Evolutionary conservation across 169 alveolate species (phyloP), one percentile per base, ranked within the genome.

Genomic region (Besnoitia besnoiti): DNA sequence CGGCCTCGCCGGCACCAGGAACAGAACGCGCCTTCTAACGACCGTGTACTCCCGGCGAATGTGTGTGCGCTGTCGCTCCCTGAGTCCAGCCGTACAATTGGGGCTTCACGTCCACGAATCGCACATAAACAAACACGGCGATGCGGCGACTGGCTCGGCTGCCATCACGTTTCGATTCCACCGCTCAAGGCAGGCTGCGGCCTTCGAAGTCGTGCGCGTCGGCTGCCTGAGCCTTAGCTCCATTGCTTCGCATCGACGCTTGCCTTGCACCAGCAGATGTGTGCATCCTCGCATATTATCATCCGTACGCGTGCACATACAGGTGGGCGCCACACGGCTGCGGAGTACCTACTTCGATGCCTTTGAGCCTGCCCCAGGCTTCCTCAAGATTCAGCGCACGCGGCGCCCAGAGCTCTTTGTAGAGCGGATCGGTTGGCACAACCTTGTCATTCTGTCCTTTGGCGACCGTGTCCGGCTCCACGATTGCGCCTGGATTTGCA

Each of bases 401-500:
- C 47, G n/a, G 1, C 0, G n/a, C 82, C 82, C 82, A 73, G 82
- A 73, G 82, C 14, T 19, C n/a, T 12, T n/a, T 7, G 27, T 27
- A n/a, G 5, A 73, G 21, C 46, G 82, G 82, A 42, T 73, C 82
- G n/a, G 16, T 37, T 37, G 82, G n/a, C 24, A 27, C 82, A 30
- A 37, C 39, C 44, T 27, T n/a, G 82, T 73, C n/a, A 37, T 73
- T 3, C 27, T 27, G 24, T 10, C n/a, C 46, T 3, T 30, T 10
- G 24, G n/a, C 82, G 27, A 73, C 3, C 3, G 16, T 39, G 24
- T 73, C 82, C 82, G 82, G 82, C 82, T 73, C 82, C n/a, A 73
- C 82, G 12, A 73, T 35, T 16, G 47, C 46, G 46, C 82, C 82
- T 73, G 82, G n/a, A n/a, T n/a, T n/a, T n/a, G n/a, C n/a, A n/a